Evolutionary conservation across 2,329 filamentous ascomycete genomes (phyloP), one percentile per base, ranked within the genome.

Genomic region (Ophiostoma quercus): DNA sequence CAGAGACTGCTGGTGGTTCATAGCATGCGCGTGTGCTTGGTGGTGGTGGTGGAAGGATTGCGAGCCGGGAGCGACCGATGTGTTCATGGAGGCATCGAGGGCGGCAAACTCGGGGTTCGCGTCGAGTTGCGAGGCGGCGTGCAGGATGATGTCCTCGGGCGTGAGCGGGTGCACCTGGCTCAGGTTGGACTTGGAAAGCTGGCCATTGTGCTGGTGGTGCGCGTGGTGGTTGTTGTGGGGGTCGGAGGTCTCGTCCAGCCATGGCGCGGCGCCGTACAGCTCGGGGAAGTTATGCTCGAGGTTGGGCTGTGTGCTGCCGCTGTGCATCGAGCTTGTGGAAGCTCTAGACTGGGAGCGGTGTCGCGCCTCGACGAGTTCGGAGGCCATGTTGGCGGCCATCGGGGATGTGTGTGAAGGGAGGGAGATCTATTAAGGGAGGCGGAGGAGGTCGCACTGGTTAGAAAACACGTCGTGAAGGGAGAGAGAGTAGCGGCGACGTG

Each of bases 121-220:
- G 72, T 86, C 84, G 75, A 88, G 81, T 72, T 87, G 86, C 29
- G 83, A 81, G 37, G 84, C 82, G 22, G 84, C 83, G 70, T 87
- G 84, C 72, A 89, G 79, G 66, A 89, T 83, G 79, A 88, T 83
- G 71, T 87, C 85, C 73, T 88, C 87, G 32, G 84, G 79, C 2
- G 84, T 82, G 80, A 88, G 82, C 68, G 83, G 82, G 41, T 80
- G 77, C 43, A 77, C 75, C 8, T 77, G 32, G 22, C 32, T 39
- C 7, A 69, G 39, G 6, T 54, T 47, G 14, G 62, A 68, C 67
- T 73, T 73, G 8, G 77, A 51, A 12, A 70, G 75, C 72, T 85
- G 81, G 66, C 82, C 80, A 74, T 82, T 82, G 11, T 79, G 75
- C 68, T 82, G 81, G 67, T 80, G 80, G 72, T 79, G 82, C 68